Conservation (phyloP, 2,329 filamentous ascomycete species). For the Xylariales sp. region DNA sequence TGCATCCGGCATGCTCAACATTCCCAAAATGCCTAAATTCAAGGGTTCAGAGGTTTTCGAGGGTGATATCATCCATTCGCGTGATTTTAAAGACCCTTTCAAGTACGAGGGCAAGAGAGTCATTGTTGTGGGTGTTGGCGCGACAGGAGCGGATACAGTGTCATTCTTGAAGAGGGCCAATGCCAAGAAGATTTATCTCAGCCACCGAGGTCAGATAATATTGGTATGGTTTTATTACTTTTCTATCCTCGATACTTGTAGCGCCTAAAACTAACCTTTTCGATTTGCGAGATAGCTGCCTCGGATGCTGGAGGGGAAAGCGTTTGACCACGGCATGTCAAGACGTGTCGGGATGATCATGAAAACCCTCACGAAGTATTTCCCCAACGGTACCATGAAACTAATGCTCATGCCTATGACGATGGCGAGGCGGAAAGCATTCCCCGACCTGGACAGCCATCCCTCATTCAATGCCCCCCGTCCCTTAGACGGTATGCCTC, state of each 20-base stretch:
- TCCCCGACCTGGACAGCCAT: not conserved
- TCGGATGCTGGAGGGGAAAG: not conserved
- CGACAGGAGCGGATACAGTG: conserved; percentile 1
- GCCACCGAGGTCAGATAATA: conserved; percentile 2
- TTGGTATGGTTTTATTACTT: not conserved
- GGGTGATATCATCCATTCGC: not conserved
- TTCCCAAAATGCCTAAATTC: not conserved
- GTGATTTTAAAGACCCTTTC: not conserved
- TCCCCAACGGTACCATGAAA: not conserved
- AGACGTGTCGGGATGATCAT: not conserved
- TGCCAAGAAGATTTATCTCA: conserved; percentile 2
- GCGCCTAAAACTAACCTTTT: too few species aligned
- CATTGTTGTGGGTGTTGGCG: conserved; percentile 1
- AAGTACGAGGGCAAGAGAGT: not conserved
- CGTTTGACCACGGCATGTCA: conserved; percentile 4
- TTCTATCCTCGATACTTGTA: not conserved
- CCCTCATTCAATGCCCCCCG: not conserved
- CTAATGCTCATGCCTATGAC: conserved; percentile 1
- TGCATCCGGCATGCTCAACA: not conserved
- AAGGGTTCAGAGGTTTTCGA: not conserved
- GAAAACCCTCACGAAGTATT: not conserved
- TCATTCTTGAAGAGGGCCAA: conserved; percentile 1
- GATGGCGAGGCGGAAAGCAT: not conserved
- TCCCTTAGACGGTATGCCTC: not conserved
- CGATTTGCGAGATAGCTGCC: not conserved